Evolutionary conservation across 2,329 filamentous ascomycete genomes (phyloP), one percentile per base, ranked within the genome.

Genomic region (Hymenoscyphus salicellus): DNA sequence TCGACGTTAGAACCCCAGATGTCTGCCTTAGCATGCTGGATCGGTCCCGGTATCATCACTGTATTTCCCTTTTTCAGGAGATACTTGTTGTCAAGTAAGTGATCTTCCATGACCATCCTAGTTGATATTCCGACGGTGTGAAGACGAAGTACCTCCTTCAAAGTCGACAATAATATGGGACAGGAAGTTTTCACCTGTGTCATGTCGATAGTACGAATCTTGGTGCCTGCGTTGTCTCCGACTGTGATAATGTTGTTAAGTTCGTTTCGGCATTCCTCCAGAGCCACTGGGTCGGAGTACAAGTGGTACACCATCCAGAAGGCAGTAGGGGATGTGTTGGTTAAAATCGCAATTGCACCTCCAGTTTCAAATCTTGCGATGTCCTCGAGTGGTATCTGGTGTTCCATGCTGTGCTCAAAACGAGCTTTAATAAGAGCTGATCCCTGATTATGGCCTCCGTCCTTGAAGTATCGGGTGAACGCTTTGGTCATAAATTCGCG

Each of bases 231-330:
- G 7, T 36, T 26, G 26, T 49, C n/a, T n/a, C 33, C 36, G 8
- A 10, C 26, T 16, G 55, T 58, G 28, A 49, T 23, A 14, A 61
- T 20, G 8, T 46, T 56, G 1, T 20, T 20, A 26, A 65, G 16
- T 28, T 68, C 64, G 8, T 46, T 62, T n/a, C 78, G 75, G 52
- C 76, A 72, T 1, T 72, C 72, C 2, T 57, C 36, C 1, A 79
- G 68, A 0, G 77, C 66, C 0, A 49, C 38, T 0, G 75, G 72
- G 28, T 77, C 65, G 0, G 78, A 77, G 38, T 76, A 71, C 11
- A 81, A 67, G 16, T 78, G 71, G 28, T 77, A 75, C 0, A 80
- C 62, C 10, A 77, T 72, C 80, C 79, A 82, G 67, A 81, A 81
- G 0, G 75, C 63, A 0, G 78, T 70, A 0, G 78, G 77, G 0